A percentile compares a stretch with the other conserved stretches of the same genome.
Conservation (phyloP, 805 yeast genomes). For the Kuraishia capsulata region DNA sequence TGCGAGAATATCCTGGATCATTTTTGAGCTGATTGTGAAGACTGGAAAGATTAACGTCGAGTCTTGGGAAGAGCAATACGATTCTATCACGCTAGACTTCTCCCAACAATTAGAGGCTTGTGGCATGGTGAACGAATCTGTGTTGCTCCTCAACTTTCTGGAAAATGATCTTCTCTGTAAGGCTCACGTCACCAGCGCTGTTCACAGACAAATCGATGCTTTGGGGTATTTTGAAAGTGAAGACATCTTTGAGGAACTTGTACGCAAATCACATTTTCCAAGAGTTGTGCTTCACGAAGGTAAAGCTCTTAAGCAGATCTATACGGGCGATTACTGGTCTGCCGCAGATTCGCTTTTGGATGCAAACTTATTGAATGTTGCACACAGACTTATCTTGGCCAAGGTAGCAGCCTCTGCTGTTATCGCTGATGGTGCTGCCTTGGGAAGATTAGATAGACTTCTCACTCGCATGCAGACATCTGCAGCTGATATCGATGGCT, state of each 20-base stretch:
- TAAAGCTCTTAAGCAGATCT: conserved; percentile 46
- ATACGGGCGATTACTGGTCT: conserved; percentile 39
- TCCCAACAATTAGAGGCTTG: conserved; percentile 40
- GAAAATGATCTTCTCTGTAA: conserved; percentile 35
- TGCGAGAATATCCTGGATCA: conserved; percentile 7
- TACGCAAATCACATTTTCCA: conserved; percentile 38
- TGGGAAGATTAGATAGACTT: conserved; percentile 23
- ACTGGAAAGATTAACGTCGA: conserved; percentile 8
- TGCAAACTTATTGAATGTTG: conserved; percentile 53
- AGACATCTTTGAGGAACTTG: conserved; percentile 25
- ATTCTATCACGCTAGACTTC: conserved; percentile 19
- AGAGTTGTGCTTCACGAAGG: conserved; percentile 40
- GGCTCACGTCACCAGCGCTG: conserved; percentile 26
- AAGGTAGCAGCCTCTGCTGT: conserved; percentile 70
- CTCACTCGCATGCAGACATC: conserved; percentile 32
- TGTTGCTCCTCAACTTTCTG: conserved; percentile 56
- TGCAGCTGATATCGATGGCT: conserved; percentile 29
- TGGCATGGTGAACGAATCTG: conserved; percentile 48
- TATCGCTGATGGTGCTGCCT: conserved; percentile 29
- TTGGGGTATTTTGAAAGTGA: conserved; percentile 18
- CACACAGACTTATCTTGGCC: conserved; percentile 47
- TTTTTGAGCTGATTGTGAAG: conserved; percentile 8
- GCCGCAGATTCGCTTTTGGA: conserved; percentile 54
- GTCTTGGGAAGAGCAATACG: conserved; percentile 7
- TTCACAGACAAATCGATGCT: conserved; percentile 23